Evolutionary conservation across 2,329 filamentous ascomycete species (phyloP).

Genomic region (Fusarium burgessii): DNA sequence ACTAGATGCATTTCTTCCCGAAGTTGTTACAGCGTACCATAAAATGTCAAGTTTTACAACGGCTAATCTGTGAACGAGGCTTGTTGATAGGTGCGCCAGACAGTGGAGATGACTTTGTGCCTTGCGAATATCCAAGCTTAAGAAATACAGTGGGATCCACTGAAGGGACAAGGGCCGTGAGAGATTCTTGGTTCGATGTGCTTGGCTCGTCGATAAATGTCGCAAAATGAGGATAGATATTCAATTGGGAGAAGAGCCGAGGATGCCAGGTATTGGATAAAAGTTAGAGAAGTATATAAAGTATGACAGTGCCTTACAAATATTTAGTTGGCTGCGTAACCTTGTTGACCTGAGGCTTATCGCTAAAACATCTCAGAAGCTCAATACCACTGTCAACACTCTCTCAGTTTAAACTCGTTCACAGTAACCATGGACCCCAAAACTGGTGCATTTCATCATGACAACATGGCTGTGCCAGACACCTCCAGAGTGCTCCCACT

Average conservation of each 20-base stretch:
- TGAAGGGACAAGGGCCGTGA: conserved; percentile 22
- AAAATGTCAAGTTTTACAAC: conserved; percentile 11
- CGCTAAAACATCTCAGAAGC: neutral
- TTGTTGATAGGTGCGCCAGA: conserved; percentile 37
- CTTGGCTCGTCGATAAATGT: conserved; percentile 37
- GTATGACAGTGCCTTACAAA: neutral
- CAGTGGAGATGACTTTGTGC: conserved; percentile 29
- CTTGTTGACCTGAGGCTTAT: conserved; percentile 10
- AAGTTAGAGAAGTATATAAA: conserved; percentile 25
- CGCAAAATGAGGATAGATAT: conserved; percentile 24
- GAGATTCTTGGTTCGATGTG: conserved; percentile 13
- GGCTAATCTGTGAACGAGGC: conserved; percentile 25
- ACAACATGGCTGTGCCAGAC: conserved; percentile 63
- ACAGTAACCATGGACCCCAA: conserved; percentile 55
- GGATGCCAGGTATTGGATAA: conserved; percentile 11
- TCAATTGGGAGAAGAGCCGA: conserved; percentile 19
- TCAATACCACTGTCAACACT: neutral
- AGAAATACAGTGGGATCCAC: conserved; percentile 23
- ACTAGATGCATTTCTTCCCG: conserved; percentile 8
- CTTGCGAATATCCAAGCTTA: conserved; percentile 20
- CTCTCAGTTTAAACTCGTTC: neutral
- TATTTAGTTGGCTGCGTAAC: conserved; percentile 1
- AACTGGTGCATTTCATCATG: conserved; percentile 66
- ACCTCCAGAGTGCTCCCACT: conserved; percentile 69
- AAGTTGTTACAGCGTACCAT: conserved; percentile 10